Conservation (phyloP, 2,329 filamentous ascomycete species). For the Diplodia scrobiculata region DNA sequence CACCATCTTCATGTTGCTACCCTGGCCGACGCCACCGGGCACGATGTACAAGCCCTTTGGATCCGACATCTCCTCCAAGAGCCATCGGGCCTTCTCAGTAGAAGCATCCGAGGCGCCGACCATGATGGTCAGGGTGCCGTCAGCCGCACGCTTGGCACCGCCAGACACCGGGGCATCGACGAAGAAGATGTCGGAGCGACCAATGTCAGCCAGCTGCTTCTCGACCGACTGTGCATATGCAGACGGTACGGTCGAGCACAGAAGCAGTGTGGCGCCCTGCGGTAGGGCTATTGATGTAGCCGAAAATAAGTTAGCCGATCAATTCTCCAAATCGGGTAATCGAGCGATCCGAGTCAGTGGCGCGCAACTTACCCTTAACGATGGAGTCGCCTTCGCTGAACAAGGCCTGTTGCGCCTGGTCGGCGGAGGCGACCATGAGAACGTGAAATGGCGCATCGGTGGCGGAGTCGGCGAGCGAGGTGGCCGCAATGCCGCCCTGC, state of each 20-base stretch:
- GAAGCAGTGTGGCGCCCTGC: slow-evolving; percentile 61
- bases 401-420: slow-evolving; percentile 67
- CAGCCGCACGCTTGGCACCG: slow-evolving; percentile 66
- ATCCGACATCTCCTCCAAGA: slow-evolving; percentile 67
- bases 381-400: slow-evolving; percentile 62
- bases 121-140: slow-evolving; percentile 76
- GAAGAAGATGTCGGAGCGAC: slow-evolving; percentile 64
- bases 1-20: slow-evolving; percentile 61
- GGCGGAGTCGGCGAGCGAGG: slow-evolving; percentile 64
- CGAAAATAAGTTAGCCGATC: slow-evolving; percentile 22
- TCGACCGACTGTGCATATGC: slow-evolving; percentile 65
- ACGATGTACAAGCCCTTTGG: slow-evolving; percentile 60
- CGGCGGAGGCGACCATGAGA: slow-evolving; percentile 74
- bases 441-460: slow-evolving; percentile 63
- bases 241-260: slow-evolving; percentile 71
- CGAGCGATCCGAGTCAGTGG: slow-evolving; percentile 19
- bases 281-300: slow-evolving; percentile 49
- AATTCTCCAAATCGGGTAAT: slow-evolving; percentile 35
- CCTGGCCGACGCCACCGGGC: slow-evolving; percentile 55
- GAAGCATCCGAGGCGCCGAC: slow-evolving; percentile 62
- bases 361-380: slow-evolving; percentile 44
- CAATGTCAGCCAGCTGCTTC: slow-evolving; percentile 57
- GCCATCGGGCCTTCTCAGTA: slow-evolving; percentile 58
- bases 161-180: slow-evolving; percentile 75
- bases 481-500: slow-evolving; percentile 63